Base-by-base conservation (phyloP, 1,284 basidiomycete species). In the Pyrrhoderma lamaoense region DNA sequence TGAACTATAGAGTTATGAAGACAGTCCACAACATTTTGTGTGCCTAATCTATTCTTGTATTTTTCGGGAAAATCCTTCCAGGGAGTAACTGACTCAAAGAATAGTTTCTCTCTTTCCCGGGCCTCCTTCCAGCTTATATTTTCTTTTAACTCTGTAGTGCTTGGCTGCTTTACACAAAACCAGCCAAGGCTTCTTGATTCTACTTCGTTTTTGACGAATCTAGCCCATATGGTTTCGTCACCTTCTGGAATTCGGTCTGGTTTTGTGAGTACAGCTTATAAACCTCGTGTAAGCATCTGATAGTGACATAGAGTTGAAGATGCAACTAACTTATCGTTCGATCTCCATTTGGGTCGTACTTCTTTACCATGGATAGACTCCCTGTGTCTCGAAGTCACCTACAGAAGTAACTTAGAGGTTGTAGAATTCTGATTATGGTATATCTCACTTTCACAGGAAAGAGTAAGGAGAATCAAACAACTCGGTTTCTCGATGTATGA, bases 301-400 rank as follows among this genome's bases (percentile, higher is more conserved):
- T 23, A 19, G 1, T 14, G 3, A 18, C 9, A 23, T 2, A 3
- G 46, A 19, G 21, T 47, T 35, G 38, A 2, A 2, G 14, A 14
- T 51, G 14, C 11, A 27, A 61, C 74, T 35, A 52, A 84, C 87
- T 85, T 22, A 89, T 81, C 0, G 85, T 89, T 2, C 85, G 70
- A 49, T 72, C 70, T 0, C 85, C 83, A 0, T 74, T 64, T 0
- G 75, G 75, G 59, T 88, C 85, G 42, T 75, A 64, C 2, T 69
- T 52, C 49, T 76, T 79, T 0, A 82, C 77, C 0, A 88, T 18
- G 71, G 64, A 47, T 80, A 74, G 0, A 82, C 84, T 0, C 76
- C 79, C 62, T 89, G 85, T 42, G 85, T 88, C 55, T 87, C 80
- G n/a, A 82, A 82, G 50, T 89, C 86, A 54, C 80, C 85, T 88